Evolutionary conservation across 2,329 filamentous ascomycete genomes (phyloP), one percentile per base, ranked within the genome.

Genomic region (Clathrospora elynae): DNA sequence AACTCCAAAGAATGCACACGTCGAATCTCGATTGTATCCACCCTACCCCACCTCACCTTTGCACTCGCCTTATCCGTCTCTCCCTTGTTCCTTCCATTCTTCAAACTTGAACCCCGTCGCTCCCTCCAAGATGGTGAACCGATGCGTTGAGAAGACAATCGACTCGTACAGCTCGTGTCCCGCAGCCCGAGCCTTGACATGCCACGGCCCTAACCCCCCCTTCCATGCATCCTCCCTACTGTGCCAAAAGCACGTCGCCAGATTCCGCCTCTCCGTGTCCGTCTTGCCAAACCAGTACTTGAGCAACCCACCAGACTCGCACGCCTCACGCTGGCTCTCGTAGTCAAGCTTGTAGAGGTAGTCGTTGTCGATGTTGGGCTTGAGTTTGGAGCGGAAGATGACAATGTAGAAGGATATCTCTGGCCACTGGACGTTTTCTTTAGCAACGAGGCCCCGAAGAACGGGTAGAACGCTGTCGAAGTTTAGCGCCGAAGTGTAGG

Each of bases 241-340:
- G 72, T 83, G 68, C 82, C 81, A 76, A 73, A 88, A 65, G 78
- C 75, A 77, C 34, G 90, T 96, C 29, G 91, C 91, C 59, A 96
- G 71, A 72, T 96, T 96, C 62, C 82, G 77, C 49, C 86, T 78
- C 36, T 86, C 76, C 29, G 68, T 73, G 71, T 95, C 83, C 13
- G 86, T 85, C 22, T 74, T 77, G 2, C 90, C 89, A 68, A 95
- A 96, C 90, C 91, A 96, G 71, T 96, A 96, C 70, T 95, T 95
- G 63, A 96, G 72, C 63, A 96, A 80, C 0, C 90, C 90, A 5
- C 90, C 90, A 59, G 84, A 88, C 25, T 79, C 79, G 12, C 85
- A 85, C 9, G 91, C 91, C 67, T 96, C 90, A 16, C 81, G 78
- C 67, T 96, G 90, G 5, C 87, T 87, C 46, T 83, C 83, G 62